These are phyloP conservation scores for Colletotrichum plurivorum DNA, from an alignment of 2,329 filamentous ascomycete genomes.

Conservation along the genomic window DNA sequence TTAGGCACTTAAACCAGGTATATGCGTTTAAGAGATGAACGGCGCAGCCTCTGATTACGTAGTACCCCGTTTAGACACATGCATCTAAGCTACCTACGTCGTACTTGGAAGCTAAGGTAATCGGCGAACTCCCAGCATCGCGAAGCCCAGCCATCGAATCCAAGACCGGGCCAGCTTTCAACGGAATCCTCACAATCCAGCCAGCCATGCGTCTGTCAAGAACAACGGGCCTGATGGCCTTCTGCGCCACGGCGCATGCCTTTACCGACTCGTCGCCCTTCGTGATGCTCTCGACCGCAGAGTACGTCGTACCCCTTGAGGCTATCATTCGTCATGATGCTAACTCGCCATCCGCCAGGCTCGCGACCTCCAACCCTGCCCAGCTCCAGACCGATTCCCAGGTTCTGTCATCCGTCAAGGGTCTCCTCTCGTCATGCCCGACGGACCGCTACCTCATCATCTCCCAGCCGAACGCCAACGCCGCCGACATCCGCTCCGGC, in stretches of 20 bases:
- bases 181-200: constrained; percentile 29
- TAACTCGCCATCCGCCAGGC: constrained; percentile 43
- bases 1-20: not conserved
- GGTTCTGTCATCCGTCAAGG: constrained; percentile 58
- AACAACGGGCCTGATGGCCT: constrained; percentile 65
- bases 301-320: constrained; percentile 68
- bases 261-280: constrained; percentile 93
- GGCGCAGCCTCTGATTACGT: constrained; percentile 2
- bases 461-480: constrained; percentile 81
- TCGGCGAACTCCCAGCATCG: constrained; percentile 13
- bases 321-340: constrained; percentile 14
- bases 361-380: constrained; percentile 51
- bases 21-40: not conserved
- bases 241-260: constrained; percentile 74
- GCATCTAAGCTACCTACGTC: constrained; percentile 22
- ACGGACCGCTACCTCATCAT: constrained; percentile 84
- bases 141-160: constrained; percentile 36
- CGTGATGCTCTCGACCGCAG: constrained; percentile 85
- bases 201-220: constrained; percentile 68
- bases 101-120: constrained; percentile 15
- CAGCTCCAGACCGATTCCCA: constrained; percentile 66
- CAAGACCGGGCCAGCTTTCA: constrained; percentile 22
- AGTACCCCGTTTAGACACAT: constrained; percentile 12
- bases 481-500: constrained; percentile 73
- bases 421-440: constrained; percentile 76